These are phyloP conservation scores for Cytidiella melzeri DNA, from an alignment of 768 basidiomycete genomes.

Conservation along the genomic window DNA sequence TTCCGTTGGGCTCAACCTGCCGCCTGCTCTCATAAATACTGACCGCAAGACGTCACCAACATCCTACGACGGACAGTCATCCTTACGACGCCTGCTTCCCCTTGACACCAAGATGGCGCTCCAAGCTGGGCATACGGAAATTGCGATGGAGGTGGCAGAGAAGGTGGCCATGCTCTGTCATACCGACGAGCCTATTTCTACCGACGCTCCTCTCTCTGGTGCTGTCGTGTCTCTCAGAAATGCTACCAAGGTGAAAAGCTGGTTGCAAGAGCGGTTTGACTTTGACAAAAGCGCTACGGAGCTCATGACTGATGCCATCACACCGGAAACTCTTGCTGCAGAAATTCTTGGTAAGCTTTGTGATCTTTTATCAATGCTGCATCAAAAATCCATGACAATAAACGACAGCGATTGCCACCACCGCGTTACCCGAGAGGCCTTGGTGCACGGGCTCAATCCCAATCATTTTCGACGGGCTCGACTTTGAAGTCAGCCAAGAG, in stretches of 20 bases:
- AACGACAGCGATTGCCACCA: not conserved
- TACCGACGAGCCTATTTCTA: conserved; percentile 21
- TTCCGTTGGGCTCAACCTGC: too few species aligned
- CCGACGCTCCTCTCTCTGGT: conserved; percentile 23
- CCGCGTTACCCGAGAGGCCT: not conserved
- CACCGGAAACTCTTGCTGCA: not conserved
- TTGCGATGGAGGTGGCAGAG: conserved; percentile 30
- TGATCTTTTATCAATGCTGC: not conserved
- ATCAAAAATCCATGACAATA: not conserved
- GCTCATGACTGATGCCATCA: not conserved
- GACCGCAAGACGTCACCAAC: not conserved
- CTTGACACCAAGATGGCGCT: not conserved
- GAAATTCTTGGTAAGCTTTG: conserved; percentile 2
- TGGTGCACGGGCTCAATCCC: not conserved
- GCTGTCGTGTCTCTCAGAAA: not conserved
- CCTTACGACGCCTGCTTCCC: not conserved
- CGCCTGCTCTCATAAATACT: not conserved
- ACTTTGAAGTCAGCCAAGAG: not conserved
- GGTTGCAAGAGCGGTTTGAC: conserved; percentile 7
- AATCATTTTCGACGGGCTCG: not conserved
- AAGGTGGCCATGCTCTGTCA: conserved; percentile 28
- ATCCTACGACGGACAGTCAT: not conserved
- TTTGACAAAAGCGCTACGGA: not conserved
- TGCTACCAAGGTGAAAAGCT: not conserved
- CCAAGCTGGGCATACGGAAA: conserved; percentile 5